Base-by-base conservation (phyloP, 192 early-diverging fungal genomes). In the Dissophora globulifera region DNA sequence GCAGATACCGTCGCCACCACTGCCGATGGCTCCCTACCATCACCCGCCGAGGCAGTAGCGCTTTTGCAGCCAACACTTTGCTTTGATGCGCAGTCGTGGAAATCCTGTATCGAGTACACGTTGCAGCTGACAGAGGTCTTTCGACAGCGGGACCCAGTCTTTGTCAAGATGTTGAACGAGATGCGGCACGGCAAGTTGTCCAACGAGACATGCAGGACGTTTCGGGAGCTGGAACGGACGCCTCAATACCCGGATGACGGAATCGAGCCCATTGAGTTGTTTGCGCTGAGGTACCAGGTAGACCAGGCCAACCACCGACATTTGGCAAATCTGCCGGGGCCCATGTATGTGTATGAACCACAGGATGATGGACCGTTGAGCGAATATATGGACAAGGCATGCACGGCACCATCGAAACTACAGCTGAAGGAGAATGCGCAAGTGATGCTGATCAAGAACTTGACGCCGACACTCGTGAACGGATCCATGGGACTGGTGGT, bases 391-490 rank as follows among this genome's bases (percentile, higher is more conserved):
- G 56, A 85, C 0, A 82, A 83, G 33, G 67, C 78, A 4, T 88
- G 88, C 60, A 66, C 82, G 20, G 92, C 93, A 0, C 92, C 89
- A 0, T 55, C 76, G 3, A 46, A 59, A 19, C 80, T 98, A 8
- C 82, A 86, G 48, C 72, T 98, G 22, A 95, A 94, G 80, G 26
- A 78, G 8, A 63, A 85, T 49, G 91, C 94, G 3, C 96, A 96
- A 66, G 96, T 98, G 1, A 95, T 95, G 92, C 78, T 98, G 49
- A 79, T 92, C 31, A 94, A 92, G 63, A 93, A 93, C 59, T 71
- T 89, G 25, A 84, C 85, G 4, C 51, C 67, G 17, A 79, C 71
- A 0, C 69, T 95, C 9, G 93, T 95, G 23, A 95, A 95, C 66
- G 94, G 94, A 54, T 90, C 88, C n/a, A 82, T 89, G 38, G 94